Evolutionary conservation across 805 yeast species (phyloP).

Genomic region (Starmerella lactis-condensi): DNA sequence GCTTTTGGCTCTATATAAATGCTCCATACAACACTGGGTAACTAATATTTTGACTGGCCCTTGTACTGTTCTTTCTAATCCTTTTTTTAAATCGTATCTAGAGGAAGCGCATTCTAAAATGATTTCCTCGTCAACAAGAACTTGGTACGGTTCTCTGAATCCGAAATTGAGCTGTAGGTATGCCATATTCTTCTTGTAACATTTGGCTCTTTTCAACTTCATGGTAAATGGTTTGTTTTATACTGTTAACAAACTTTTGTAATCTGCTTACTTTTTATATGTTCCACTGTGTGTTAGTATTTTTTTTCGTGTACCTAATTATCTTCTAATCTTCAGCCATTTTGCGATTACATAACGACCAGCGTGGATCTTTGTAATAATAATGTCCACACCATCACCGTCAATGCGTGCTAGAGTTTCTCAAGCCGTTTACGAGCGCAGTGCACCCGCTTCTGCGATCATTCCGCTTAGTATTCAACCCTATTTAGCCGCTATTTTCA

Average conservation of each 20-base stretch:
- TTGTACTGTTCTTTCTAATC: slow-evolving; percentile 63
- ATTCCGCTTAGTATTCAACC: slow-evolving; percentile 17
- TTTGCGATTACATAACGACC: no score
- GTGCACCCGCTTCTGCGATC: slow-evolving; percentile 14
- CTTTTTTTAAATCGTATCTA: slow-evolving; percentile 64
- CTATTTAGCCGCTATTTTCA: slow-evolving; percentile 11
- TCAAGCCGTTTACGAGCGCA: slow-evolving; percentile 5
- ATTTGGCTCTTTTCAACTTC: slow-evolving; percentile 93
- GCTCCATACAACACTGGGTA: slow-evolving; percentile 88
- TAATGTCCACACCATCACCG: no score
- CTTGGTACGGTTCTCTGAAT: slow-evolving; percentile 87
- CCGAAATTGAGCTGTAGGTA: slow-evolving; percentile 71
- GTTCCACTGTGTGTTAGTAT: no score
- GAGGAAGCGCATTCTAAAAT: slow-evolving; percentile 46
- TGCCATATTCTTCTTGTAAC: slow-evolving; percentile 82
- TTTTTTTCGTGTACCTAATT: no score
- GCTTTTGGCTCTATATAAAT: slow-evolving; percentile 51
- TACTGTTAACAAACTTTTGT: no score
- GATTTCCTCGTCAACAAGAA: slow-evolving; percentile 65
- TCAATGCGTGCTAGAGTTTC: no score
- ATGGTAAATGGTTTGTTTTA: no score
- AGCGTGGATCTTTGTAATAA: no score
- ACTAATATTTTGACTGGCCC: slow-evolving; percentile 75
- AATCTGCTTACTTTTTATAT: no score
- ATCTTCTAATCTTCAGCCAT: no score